Evolutionary conservation across 305 asterid genomes (phyloP).

Genomic region (Petunia hybrid): DNA sequence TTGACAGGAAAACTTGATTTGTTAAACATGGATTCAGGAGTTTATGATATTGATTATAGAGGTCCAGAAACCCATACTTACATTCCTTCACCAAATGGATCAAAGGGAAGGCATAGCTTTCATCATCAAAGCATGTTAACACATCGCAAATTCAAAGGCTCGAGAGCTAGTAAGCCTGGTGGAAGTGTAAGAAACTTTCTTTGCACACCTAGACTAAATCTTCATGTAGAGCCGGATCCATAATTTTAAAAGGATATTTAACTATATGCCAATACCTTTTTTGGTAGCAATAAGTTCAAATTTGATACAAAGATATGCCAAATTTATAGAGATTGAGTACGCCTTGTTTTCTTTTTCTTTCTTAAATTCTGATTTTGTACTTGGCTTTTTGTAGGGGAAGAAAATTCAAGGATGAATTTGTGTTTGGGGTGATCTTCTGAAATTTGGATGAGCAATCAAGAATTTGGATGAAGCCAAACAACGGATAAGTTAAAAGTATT

Average conservation of each 20-base stretch:
- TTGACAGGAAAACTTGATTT: conserved; percentile 29
- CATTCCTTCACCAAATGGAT: conserved; percentile 59
- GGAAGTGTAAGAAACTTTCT: conserved; percentile 12
- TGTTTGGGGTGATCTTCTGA: background rate
- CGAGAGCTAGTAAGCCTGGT: conserved; percentile 30
- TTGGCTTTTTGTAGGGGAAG: conserved; percentile 41
- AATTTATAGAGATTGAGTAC: too few relatives aligned
- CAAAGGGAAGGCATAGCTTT: conserved; percentile 39
- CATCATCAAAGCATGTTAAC: conserved; percentile 14
- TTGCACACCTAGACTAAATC: background rate
- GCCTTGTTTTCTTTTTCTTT: background rate
- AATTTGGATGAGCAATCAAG: conserved; percentile 18
- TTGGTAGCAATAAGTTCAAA: background rate
- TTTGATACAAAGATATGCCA: background rate
- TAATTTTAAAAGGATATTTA: background rate
- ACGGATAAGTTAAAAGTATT: background rate
- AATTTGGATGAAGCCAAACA: background rate
- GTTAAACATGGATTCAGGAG: conserved; percentile 39
- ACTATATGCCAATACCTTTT: background rate
- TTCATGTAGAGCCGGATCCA: background rate
- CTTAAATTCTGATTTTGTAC: background rate
- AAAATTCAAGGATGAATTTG: conserved; percentile 38
- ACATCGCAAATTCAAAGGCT: conserved; percentile 41
- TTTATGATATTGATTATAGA: conserved; percentile 65
- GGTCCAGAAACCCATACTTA: conserved; percentile 71